Conservation (phyloP, 805 yeast genomes). For the Zygosaccharomyces gambellarensis region DNA sequence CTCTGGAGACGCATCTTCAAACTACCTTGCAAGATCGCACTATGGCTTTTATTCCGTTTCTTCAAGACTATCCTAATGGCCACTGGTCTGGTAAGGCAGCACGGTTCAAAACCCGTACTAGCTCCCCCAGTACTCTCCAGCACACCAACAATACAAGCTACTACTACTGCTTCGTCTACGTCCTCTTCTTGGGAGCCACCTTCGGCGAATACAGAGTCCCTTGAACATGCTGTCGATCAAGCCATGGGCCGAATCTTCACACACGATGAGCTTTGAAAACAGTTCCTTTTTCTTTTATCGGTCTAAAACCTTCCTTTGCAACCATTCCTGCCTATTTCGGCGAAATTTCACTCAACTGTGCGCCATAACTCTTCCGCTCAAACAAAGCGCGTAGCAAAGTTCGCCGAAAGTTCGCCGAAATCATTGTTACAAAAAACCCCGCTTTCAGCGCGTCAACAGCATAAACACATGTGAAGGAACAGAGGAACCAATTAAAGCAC, state of each 20-base stretch:
- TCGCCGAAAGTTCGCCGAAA: slow-evolving; percentile 12
- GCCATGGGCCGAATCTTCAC: slow-evolving; percentile 25
- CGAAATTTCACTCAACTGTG: neutral
- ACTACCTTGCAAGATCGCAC: slow-evolving; percentile 27
- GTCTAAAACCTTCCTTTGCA: neutral
- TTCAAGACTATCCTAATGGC: slow-evolving; percentile 35
- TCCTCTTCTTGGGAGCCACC: slow-evolving; percentile 3
- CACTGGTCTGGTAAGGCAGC: slow-evolving; percentile 23
- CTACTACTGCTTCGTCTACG: neutral
- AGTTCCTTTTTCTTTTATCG: neutral
- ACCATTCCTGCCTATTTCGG: neutral
- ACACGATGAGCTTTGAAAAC: slow-evolving; percentile 22
- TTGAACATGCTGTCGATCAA: slow-evolving; percentile 24
- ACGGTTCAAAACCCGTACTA: slow-evolving; percentile 1
- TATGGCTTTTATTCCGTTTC: slow-evolving; percentile 34
- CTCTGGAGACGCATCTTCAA: slow-evolving; percentile 35
- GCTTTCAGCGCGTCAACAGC: neutral
- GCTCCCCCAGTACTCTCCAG: slow-evolving; percentile 7
- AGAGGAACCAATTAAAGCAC: neutral
- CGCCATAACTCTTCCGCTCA: neutral
- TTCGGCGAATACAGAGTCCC: slow-evolving; percentile 5
- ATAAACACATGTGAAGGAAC: neutral
- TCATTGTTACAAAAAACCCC: neutral
- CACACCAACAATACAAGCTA: neutral
- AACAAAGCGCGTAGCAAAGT: neutral